Conservation (phyloP, 768 basidiomycete species). For the Naganishia friedmannii region DNA sequence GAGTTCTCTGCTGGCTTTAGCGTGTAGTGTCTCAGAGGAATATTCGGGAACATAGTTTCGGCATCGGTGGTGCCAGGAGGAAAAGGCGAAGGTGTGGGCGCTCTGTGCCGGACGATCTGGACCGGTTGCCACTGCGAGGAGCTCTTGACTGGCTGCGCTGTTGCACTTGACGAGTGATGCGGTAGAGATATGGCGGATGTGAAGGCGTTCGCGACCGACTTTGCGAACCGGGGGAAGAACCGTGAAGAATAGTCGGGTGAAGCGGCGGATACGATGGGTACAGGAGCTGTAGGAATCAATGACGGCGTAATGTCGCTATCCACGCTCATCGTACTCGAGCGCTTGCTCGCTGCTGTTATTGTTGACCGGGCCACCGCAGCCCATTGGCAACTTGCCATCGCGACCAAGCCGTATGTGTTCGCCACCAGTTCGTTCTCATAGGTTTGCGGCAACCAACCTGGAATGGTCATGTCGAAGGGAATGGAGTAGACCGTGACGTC, state of each 20-base stretch:
- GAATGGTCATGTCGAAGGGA: slow-evolving; percentile 75
- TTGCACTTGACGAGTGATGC: background rate
- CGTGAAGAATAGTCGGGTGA: slow-evolving; percentile 18
- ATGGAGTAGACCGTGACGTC: slow-evolving; percentile 65
- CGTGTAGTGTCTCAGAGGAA: slow-evolving; percentile 33
- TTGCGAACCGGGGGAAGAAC: slow-evolving; percentile 26
- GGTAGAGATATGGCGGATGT: slow-evolving; percentile 7
- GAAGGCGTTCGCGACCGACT: slow-evolving; percentile 25
- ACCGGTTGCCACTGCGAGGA: slow-evolving; percentile 26
- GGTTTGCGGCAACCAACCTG: slow-evolving; percentile 76
- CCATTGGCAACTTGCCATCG: slow-evolving; percentile 40
- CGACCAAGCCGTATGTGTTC: slow-evolving; percentile 40
- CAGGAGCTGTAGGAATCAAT: slow-evolving; percentile 11
- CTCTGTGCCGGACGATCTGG: slow-evolving; percentile 26
- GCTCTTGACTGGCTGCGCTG: background rate
- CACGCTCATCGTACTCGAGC: background rate
- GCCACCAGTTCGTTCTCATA: slow-evolving; percentile 37
- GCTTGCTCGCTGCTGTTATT: too few species aligned
- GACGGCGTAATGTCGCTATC: background rate
- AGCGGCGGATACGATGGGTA: slow-evolving; percentile 23
- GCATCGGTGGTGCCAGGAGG: background rate
- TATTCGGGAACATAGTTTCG: background rate
- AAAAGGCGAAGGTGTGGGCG: background rate
- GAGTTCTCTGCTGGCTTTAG: slow-evolving; percentile 37
- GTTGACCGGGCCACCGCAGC: background rate